Evolutionary conservation across 495 filamentous ascomycete genomes (phyloP).

Genomic region (Usnea hakonensis): DNA sequence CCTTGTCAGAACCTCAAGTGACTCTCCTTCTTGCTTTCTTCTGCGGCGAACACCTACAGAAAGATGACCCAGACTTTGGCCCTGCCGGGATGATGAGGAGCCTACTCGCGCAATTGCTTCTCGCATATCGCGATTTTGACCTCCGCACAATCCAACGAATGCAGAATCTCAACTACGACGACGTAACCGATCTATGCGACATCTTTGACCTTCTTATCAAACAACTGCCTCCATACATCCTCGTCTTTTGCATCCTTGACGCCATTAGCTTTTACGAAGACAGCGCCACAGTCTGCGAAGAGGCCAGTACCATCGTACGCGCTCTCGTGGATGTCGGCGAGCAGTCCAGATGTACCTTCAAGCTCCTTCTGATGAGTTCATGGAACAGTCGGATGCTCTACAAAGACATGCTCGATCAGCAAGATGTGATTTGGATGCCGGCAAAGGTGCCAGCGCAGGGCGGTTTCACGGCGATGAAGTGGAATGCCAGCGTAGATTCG

Average conservation of each 20-base stretch:
- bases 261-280: slow-evolving; percentile 1
- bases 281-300: neutral
- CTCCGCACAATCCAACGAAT: neutral
- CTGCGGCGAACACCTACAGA: slow-evolving; percentile 1
- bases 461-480: neutral
- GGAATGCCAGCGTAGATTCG: neutral
- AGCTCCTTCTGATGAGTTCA: slow-evolving; percentile 5
- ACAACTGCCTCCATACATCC: neutral
- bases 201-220: neutral
- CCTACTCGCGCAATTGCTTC: slow-evolving; percentile 4
- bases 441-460: neutral
- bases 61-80: neutral
- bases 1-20: neutral
- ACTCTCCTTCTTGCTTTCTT: slow-evolving; percentile 1
- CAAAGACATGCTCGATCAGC: neutral
- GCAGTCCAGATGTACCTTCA: neutral
- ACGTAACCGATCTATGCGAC: neutral
- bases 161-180: neutral
- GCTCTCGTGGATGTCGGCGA: neutral
- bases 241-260: slow-evolving; percentile 5
- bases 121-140: neutral
- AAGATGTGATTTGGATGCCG: slow-evolving; percentile 3
- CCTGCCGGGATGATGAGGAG: slow-evolving; percentile 5
- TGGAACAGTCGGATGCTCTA: slow-evolving; percentile 1
- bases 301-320: neutral